Percentiles rank a stretch among this genome's conserved stretches.
Conservation (phyloP, 495 filamentous ascomycete species). For the Aspergillus avenaceus region DNA sequence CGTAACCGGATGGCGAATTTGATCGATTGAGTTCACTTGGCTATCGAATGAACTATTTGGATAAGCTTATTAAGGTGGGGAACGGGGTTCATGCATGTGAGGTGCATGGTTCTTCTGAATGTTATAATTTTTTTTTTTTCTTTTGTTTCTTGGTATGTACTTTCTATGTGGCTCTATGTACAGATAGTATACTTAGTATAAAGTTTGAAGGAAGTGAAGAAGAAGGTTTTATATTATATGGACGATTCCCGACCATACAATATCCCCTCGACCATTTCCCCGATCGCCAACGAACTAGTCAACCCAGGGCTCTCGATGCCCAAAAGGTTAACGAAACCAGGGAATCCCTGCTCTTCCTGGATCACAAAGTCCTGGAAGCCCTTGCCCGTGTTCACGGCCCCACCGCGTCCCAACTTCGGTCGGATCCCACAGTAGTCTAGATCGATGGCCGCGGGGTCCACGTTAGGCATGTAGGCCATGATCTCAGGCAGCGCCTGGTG, state of each 20-base stretch:
- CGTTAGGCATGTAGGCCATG: slow-evolving; percentile 67
- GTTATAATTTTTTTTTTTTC: neutral
- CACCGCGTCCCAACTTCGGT: slow-evolving; percentile 70
- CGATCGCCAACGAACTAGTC: slow-evolving; percentile 87
- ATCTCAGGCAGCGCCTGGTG: slow-evolving; percentile 70
- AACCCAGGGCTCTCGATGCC: slow-evolving; percentile 95
- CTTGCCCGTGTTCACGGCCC: slow-evolving; percentile 52
- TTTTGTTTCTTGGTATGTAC: neutral
- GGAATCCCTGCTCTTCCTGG: slow-evolving; percentile 70
- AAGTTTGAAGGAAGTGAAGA: neutral
- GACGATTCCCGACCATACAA: slow-evolving; percentile 52
- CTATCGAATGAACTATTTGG: neutral
- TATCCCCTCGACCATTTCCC: slow-evolving; percentile 70
- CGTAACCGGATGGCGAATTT: slow-evolving; percentile 8
- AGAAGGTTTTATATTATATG: neutral
- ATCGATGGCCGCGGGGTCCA: slow-evolving; percentile 61
- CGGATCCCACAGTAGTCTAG: slow-evolving; percentile 89
- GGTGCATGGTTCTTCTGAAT: too few relatives aligned
- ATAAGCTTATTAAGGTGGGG: neutral
- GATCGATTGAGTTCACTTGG: slow-evolving; percentile 1
- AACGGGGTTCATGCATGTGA: neutral
- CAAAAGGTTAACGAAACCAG: slow-evolving; percentile 87
- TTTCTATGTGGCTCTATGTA: too few relatives aligned
- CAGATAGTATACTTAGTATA: neutral
- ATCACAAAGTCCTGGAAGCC: slow-evolving; percentile 87